Evolutionary conservation across 441 rosid species (phyloP).

Genomic region (Raphanus hybrid): DNA sequence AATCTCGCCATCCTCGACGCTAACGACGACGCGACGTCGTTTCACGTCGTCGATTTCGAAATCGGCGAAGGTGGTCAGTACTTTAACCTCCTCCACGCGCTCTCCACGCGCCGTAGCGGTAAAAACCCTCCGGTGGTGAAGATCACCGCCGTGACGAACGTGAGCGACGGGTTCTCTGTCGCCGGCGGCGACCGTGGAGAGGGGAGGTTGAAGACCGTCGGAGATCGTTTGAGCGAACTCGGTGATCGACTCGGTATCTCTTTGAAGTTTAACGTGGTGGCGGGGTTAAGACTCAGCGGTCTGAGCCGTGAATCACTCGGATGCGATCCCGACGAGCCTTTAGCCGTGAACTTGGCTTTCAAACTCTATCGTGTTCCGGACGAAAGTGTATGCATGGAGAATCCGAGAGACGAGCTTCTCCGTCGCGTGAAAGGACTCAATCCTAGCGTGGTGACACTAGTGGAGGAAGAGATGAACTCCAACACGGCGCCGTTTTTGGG

Average conservation of each 20-base stretch:
- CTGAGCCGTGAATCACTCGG: slow-evolving; percentile 74
- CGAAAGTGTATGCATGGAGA: slow-evolving; percentile 86
- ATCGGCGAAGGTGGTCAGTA: slow-evolving; percentile 83
- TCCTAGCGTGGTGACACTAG: slow-evolving; percentile 82
- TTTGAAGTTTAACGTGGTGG: slow-evolving; percentile 51
- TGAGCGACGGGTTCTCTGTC: slow-evolving; percentile 16
- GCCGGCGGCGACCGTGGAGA: slow-evolving; percentile 37
- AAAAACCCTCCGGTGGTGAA: slow-evolving; percentile 41
- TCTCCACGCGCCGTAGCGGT: slow-evolving; percentile 51
- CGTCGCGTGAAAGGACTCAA: slow-evolving; percentile 74
- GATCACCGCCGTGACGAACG: slow-evolving; percentile 70
- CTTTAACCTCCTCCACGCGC: slow-evolving; percentile 62
- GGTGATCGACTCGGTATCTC: slow-evolving; percentile 51
- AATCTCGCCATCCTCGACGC: slow-evolving; percentile 76
- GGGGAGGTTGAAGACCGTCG: slow-evolving; percentile 55
- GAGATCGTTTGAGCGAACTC: slow-evolving; percentile 49
- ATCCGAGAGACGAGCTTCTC: slow-evolving; percentile 88
- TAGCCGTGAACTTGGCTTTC: slow-evolving; percentile 84
- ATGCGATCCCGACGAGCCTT: slow-evolving; percentile 67
- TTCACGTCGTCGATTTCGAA: slow-evolving; percentile 86
- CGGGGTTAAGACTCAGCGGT: slow-evolving; percentile 52
- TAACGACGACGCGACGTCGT: slow-evolving; percentile 24
- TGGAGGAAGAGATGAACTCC: slow-evolving; percentile 86
- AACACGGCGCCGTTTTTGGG: slow-evolving; percentile 84
- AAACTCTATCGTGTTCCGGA: slow-evolving; percentile 73